A percentile compares a stretch with the other conserved stretches of the same genome.
phyloP scores from a whole-genome alignment of 1,139 yeast species.

The Nakaseomyces bracarensis region DNA sequence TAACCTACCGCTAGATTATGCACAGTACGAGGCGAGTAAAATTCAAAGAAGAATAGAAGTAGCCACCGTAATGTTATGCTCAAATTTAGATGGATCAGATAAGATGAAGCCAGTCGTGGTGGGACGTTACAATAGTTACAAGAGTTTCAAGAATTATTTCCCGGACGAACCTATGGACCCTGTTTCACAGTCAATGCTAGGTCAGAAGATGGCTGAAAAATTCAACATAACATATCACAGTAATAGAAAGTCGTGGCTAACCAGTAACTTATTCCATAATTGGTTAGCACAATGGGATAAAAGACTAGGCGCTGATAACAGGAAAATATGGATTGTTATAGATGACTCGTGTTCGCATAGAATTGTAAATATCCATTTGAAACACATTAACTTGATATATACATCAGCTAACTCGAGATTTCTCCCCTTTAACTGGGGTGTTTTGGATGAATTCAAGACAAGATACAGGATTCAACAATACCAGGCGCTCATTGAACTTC shows the following conservation, averaged over 20 bases:
- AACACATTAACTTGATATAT: conserved; percentile 42
- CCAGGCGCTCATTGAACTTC: conserved; percentile 38
- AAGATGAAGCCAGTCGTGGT: conserved; percentile 53
- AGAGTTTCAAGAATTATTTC: conserved; percentile 41
- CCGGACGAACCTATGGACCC: conserved; percentile 27
- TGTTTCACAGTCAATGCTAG: conserved; percentile 22
- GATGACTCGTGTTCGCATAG: conserved; percentile 62
- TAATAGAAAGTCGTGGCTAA: conserved; percentile 56
- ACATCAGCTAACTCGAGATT: conserved; percentile 37
- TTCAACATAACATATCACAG: conserved; percentile 51
- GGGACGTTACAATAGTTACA: conserved; percentile 48
- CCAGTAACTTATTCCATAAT: conserved; percentile 57
- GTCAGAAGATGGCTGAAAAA: conserved; percentile 41
- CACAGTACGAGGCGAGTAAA: conserved; percentile 43
- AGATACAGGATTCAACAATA: conserved; percentile 55
- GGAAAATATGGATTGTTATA: conserved; percentile 48
- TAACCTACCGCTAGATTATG: conserved; percentile 53
- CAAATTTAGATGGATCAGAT: conserved; percentile 56
- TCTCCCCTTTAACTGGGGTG: conserved; percentile 59
- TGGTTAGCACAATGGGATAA: conserved; percentile 55
- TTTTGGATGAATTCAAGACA: conserved; percentile 53
- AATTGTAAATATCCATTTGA: conserved; percentile 47
- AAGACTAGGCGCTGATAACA: conserved; percentile 37
- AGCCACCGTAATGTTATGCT: conserved; percentile 53
- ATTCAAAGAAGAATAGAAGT: conserved; percentile 33